phyloP scores from a whole-genome alignment of 257 asterid genomes.

The Nicotiana tabacum region DNA sequence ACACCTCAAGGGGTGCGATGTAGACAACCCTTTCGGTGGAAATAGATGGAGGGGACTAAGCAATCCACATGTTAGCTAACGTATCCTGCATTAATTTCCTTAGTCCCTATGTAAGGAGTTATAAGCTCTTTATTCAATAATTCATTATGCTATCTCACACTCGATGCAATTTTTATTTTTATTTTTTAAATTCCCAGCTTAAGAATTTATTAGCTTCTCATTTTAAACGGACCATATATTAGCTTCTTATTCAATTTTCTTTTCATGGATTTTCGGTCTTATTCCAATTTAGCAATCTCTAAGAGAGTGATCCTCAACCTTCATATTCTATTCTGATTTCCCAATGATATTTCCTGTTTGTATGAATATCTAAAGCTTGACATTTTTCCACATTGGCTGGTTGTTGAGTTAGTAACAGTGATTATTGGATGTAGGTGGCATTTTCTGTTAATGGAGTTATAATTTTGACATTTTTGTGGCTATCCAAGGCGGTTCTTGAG shows the following conservation, averaged over 20 bases:
- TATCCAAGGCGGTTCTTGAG: constrained; percentile 81
- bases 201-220: background rate
- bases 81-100: background rate
- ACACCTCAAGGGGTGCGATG: too few species aligned
- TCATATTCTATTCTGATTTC: background rate
- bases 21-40: background rate
- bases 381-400: background rate
- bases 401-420: background rate
- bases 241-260: background rate
- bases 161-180: background rate
- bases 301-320: background rate
- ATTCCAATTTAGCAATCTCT: background rate
- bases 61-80: background rate
- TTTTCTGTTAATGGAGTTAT: constrained; percentile 86
- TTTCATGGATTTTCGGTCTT: background rate
- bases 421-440: constrained; percentile 53
- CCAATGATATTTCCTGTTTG: background rate
- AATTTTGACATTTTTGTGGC: constrained; percentile 82
- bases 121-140: background rate
- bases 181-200: background rate
- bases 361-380: background rate
- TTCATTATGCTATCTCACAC: background rate
- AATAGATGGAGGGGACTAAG: background rate
- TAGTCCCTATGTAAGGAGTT: background rate
- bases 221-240: background rate